Percentiles rank a stretch among this genome's conserved stretches.
Conservation (phyloP, 2,329 filamentous ascomycete genomes). For the Xylariaceae sp. region DNA sequence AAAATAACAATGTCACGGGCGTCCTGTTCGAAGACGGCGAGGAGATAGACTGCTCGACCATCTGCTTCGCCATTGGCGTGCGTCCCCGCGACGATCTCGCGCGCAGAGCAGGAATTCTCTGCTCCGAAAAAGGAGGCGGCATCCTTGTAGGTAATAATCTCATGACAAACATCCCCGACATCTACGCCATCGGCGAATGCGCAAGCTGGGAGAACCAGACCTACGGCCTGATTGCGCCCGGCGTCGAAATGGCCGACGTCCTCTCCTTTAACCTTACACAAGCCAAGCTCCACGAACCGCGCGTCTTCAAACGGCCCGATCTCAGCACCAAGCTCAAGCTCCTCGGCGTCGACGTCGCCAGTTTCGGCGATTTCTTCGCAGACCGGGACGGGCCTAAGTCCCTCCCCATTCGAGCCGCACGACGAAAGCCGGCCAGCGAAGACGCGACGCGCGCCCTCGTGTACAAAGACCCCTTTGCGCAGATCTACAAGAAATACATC, state of each 20-base stretch:
- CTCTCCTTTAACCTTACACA: constrained; percentile 87
- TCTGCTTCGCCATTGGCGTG: constrained; percentile 89
- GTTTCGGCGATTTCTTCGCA: constrained; percentile 90
- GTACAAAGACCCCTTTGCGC: constrained; percentile 82
- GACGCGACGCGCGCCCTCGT: constrained; percentile 61
- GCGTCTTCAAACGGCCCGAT: constrained; percentile 74
- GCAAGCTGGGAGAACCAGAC: constrained; percentile 84
- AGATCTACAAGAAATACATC: constrained; percentile 90
- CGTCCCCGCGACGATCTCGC: constrained; percentile 75
- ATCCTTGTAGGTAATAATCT: constrained; percentile 64
- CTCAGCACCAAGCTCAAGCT: constrained; percentile 89
- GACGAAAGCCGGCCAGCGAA: constrained; percentile 39
- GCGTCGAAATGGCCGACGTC: constrained; percentile 89
- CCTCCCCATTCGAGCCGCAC: constrained; percentile 56
- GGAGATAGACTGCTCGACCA: constrained; percentile 67
- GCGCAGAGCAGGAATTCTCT: constrained; percentile 61
- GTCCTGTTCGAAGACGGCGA: constrained; percentile 78
- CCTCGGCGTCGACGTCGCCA: constrained; percentile 84
- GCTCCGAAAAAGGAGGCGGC: constrained; percentile 68
- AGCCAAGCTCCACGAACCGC: constrained; percentile 63
- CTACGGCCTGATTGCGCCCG: constrained; percentile 83
- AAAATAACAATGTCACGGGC: constrained; percentile 64
- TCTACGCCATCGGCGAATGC: constrained; percentile 88
- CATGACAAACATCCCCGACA: constrained; percentile 62
- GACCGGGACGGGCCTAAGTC: constrained; percentile 76